Conservation (phyloP, 2,329 filamentous ascomycete species). For the Fusarium verrucosum region DNA sequence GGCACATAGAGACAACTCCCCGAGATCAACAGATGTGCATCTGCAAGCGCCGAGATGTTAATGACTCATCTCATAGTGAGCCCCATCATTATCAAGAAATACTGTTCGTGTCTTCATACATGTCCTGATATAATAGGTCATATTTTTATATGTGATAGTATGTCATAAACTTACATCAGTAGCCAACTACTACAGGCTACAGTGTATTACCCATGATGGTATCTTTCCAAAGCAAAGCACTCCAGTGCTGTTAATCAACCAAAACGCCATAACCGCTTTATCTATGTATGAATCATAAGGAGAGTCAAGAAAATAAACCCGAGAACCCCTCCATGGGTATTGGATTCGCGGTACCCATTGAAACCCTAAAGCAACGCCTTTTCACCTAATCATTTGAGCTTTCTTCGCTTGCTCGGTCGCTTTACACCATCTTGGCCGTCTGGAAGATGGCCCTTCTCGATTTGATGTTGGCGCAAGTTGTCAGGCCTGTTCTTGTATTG, state of each 20-base stretch:
- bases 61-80: too few relatives aligned
- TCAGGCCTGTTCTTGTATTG: conserved; percentile 65
- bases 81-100: too few relatives aligned
- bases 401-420: conserved; percentile 60
- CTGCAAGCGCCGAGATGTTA: not conserved
- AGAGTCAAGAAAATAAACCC: conserved; percentile 2
- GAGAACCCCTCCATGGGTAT: not conserved
- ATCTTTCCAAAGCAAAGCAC: conserved; percentile 23
- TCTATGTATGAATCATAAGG: conserved; percentile 2
- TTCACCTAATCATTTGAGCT: conserved; percentile 41
- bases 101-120: not conserved
- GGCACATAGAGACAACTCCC: not conserved
- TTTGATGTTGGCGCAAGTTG: conserved; percentile 65
- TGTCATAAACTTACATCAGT: not conserved
- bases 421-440: conserved; percentile 51
- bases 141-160: not conserved
- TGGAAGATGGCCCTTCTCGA: conserved; percentile 65
- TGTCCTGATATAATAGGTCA: not conserved
- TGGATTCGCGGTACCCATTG: not conserved
- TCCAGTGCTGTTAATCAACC: not conserved
- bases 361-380: not conserved
- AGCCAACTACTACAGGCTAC: not conserved
- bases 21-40: too few relatives aligned
- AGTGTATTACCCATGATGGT: conserved; percentile 26
- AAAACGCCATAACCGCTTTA: conserved; percentile 29